A percentile compares a stretch with the other conserved stretches of the same genome.
Evolutionary conservation across 2,329 filamentous ascomycete species (phyloP).

Genomic region (Fusarium tupiense): DNA sequence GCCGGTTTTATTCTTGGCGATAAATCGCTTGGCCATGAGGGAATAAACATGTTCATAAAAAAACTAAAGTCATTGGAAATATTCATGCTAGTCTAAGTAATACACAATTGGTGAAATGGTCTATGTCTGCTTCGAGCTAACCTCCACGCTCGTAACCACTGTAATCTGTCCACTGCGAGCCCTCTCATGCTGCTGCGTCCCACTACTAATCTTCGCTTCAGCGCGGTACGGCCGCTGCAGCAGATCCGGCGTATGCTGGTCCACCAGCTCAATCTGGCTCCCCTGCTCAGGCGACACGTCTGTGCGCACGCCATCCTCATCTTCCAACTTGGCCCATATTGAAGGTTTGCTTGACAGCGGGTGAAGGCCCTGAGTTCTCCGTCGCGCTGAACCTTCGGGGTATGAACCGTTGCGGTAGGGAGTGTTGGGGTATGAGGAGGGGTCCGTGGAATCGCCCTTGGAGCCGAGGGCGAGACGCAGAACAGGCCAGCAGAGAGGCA

Average conservation of each 20-base stretch:
- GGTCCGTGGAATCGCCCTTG: constrained; percentile 34
- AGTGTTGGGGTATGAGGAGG: constrained; percentile 37
- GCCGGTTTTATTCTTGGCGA: neutral
- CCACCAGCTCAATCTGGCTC: constrained; percentile 46
- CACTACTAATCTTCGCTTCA: constrained; percentile 8
- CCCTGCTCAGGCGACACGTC: constrained; percentile 31
- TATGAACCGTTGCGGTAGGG: constrained; percentile 28
- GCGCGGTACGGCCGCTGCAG: constrained; percentile 21
- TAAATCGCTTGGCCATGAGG: neutral
- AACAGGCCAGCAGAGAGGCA: constrained; percentile 68
- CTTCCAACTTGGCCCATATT: constrained; percentile 46
- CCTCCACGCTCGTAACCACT: constrained; percentile 44
- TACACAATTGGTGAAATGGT: neutral
- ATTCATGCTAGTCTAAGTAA: neutral
- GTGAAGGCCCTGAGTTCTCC: constrained; percentile 21
- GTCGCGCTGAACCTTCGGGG: constrained; percentile 31
- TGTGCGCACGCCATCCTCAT: constrained; percentile 32
- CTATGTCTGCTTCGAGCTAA: constrained; percentile 25
- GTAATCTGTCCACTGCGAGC: constrained; percentile 35
- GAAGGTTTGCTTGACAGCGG: constrained; percentile 37
- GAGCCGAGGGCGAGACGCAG: constrained; percentile 55
- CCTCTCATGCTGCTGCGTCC: neutral
- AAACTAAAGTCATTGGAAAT: too few relatives aligned
- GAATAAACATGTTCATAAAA: neutral
- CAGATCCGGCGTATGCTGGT: constrained; percentile 21